A percentile compares a stretch with the other conserved stretches of the same genome.
Evolutionary conservation across 768 basidiomycete genomes (phyloP).

Genomic region (Leccinum olivaceopallidum): DNA sequence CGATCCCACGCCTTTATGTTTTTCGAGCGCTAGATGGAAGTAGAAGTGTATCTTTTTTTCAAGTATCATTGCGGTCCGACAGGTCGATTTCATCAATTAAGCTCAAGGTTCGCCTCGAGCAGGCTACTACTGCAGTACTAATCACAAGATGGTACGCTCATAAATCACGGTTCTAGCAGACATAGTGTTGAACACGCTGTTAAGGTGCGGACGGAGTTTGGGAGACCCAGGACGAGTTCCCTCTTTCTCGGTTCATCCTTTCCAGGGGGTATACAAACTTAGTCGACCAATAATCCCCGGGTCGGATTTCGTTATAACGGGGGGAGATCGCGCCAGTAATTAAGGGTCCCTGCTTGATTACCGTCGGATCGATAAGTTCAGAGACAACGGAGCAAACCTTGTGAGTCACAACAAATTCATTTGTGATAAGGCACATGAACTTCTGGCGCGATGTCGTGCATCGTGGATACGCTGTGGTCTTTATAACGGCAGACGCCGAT

Average conservation of each 20-base stretch:
- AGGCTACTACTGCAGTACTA: not conserved
- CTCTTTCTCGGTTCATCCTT: conserved; percentile 1
- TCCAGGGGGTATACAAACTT: not conserved
- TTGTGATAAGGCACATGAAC: not conserved
- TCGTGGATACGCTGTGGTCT: not conserved
- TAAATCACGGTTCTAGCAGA: conserved; percentile 1
- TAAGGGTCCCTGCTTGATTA: conserved; percentile 3
- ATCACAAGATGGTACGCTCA: not conserved
- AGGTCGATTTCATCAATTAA: not conserved
- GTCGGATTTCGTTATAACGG: conserved; percentile 2
- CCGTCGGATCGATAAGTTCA: not conserved
- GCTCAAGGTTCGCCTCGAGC: conserved; percentile 3
- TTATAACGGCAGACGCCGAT: not conserved
- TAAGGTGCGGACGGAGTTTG: conserved; percentile 16
- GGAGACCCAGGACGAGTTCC: not conserved
- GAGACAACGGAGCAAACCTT: not conserved
- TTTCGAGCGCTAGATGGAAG: not conserved
- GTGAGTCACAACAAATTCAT: not conserved
- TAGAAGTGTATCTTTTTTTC: not conserved
- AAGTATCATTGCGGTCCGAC: not conserved
- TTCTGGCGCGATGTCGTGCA: not conserved
- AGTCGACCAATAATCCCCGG: not conserved
- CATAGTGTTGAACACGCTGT: conserved; percentile 11
- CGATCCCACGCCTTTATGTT: conserved; percentile 3
- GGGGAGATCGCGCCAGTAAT: conserved; percentile 11